A percentile compares a stretch with the other conserved stretches of the same genome.
Conservation (phyloP, 306 rosid species). For the Vigna hirtella region DNA sequence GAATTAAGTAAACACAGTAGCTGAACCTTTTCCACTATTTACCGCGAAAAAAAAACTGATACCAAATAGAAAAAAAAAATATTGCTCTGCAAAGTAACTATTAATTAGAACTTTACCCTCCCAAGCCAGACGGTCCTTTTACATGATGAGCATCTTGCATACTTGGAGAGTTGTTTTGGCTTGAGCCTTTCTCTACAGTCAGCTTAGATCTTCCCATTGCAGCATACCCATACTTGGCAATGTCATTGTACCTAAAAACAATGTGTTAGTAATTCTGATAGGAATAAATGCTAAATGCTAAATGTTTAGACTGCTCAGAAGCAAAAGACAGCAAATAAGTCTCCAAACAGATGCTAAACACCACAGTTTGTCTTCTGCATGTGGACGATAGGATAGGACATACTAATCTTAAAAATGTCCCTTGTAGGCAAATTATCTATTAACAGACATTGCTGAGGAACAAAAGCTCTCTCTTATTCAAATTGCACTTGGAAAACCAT, state of each 20-base stretch:
- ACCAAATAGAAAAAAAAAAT: slow-evolving; percentile 26
- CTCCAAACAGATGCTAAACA: too few relatives aligned
- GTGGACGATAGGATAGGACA: too few relatives aligned
- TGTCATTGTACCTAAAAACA: slow-evolving; percentile 86
- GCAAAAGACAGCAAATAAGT: too few relatives aligned
- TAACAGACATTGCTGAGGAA: too few relatives aligned
- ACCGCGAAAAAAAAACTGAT: slow-evolving; percentile 26
- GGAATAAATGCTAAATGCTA: not conserved
- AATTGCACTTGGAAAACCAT: not conserved
- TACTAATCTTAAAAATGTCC: too few relatives aligned
- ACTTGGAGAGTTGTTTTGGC: slow-evolving; percentile 52
- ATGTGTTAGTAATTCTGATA: slow-evolving; percentile 24
- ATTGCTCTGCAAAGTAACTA: slow-evolving; percentile 36
- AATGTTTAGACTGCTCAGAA: too few relatives aligned
- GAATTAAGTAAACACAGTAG: slow-evolving; percentile 44
- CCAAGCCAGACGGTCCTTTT: slow-evolving; percentile 74
- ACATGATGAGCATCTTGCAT: slow-evolving; percentile 47
- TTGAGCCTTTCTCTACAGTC: slow-evolving; percentile 46
- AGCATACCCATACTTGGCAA: slow-evolving; percentile 87
- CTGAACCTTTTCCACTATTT: slow-evolving; percentile 35
- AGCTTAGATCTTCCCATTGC: slow-evolving; percentile 76
- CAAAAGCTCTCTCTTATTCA: too few relatives aligned
- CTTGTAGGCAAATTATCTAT: too few relatives aligned
- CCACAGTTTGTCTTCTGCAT: too few relatives aligned
- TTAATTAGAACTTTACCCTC: slow-evolving; percentile 63